Evolutionary conservation across 371 early-diverging fungal genomes (phyloP).

Genomic region (Apophysomyces elegans): DNA sequence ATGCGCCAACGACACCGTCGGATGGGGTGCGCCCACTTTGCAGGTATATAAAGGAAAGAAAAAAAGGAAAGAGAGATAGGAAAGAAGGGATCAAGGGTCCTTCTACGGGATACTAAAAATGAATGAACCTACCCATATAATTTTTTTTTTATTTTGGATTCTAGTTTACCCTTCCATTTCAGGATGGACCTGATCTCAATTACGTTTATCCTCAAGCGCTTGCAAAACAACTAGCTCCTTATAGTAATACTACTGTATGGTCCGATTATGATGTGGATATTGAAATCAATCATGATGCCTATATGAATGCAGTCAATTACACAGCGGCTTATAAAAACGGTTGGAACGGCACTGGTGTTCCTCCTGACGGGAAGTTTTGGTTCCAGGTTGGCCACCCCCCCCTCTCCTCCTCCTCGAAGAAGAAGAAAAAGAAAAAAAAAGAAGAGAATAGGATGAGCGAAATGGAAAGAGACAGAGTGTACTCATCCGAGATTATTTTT

Average conservation of each 20-base stretch:
- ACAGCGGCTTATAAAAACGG: conserved; percentile 29
- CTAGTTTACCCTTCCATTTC: conserved; percentile 52
- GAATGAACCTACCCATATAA: no score
- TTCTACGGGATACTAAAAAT: conserved; percentile 6
- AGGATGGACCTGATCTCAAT: conserved; percentile 52
- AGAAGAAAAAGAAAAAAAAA: not conserved
- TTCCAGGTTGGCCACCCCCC: conserved; percentile 30
- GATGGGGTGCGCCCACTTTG: conserved; percentile 15
- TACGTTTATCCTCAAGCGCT: conserved; percentile 54
- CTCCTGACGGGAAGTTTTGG: conserved; percentile 45
- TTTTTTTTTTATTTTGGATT: not conserved
- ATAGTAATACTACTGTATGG: conserved; percentile 46
- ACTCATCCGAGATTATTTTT: no score
- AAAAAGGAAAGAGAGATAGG: not conserved
- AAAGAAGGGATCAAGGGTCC: not conserved
- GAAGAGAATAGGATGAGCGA: not conserved
- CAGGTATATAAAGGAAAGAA: conserved; percentile 10
- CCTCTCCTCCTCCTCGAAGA: no score
- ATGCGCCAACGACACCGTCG: conserved; percentile 13
- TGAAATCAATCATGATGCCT: conserved; percentile 49
- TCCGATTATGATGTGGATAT: conserved; percentile 47
- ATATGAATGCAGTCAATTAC: conserved; percentile 32
- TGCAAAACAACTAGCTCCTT: conserved; percentile 52
- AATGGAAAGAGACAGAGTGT: not conserved
- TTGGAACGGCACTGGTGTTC: conserved; percentile 44